A percentile compares a stretch with the other conserved stretches of the same genome.
Evolutionary conservation across 495 filamentous ascomycete genomes (phyloP).

Genomic region (Penicillium soppii): DNA sequence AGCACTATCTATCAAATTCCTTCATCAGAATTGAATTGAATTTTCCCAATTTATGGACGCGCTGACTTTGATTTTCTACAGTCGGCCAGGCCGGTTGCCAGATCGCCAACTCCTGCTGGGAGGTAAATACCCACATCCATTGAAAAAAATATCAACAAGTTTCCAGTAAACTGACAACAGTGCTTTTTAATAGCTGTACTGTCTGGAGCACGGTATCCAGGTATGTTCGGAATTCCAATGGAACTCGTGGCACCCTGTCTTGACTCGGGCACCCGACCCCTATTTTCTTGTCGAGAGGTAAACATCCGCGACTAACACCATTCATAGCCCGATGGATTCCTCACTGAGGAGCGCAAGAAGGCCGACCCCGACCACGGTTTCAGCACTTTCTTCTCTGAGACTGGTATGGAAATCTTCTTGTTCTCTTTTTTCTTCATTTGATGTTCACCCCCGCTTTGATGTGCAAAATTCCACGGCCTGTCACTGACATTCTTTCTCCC

Average conservation of each 20-base stretch:
- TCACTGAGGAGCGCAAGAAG: constrained; percentile 98
- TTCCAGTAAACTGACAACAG: constrained; percentile 25
- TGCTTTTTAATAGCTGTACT: constrained; percentile 77
- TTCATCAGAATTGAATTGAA: constrained; percentile 16
- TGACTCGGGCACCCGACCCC: constrained; percentile 17
- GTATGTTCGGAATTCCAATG: constrained; percentile 52
- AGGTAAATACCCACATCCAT: constrained; percentile 59
- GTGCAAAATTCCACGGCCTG: constrained; percentile 7
- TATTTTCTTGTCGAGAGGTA: constrained; percentile 17
- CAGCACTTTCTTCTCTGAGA: constrained; percentile 99
- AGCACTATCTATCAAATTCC: neutral
- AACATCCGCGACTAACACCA: constrained; percentile 23
- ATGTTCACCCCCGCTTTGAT: constrained; percentile 7
- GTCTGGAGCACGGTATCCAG: constrained; percentile 99
- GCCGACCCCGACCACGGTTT: constrained; percentile 94
- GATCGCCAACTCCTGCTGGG: constrained; percentile 99
- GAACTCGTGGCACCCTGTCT: constrained; percentile 15
- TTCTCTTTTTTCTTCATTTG: constrained; percentile 7
- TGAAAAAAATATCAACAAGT: constrained; percentile 1
- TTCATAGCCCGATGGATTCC: constrained; percentile 89
- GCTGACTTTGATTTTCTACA: constrained; percentile 43
- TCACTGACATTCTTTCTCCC: constrained; percentile 18
- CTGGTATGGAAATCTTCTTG: constrained; percentile 59
- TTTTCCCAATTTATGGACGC: constrained; percentile 13
- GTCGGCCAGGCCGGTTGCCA: constrained; percentile 99